Percentiles rank a stretch among this genome's conserved stretches.
phyloP scores from a whole-genome alignment of 2,329 filamentous ascomycete species.

The Aspergillus pseudotamarii region DNA sequence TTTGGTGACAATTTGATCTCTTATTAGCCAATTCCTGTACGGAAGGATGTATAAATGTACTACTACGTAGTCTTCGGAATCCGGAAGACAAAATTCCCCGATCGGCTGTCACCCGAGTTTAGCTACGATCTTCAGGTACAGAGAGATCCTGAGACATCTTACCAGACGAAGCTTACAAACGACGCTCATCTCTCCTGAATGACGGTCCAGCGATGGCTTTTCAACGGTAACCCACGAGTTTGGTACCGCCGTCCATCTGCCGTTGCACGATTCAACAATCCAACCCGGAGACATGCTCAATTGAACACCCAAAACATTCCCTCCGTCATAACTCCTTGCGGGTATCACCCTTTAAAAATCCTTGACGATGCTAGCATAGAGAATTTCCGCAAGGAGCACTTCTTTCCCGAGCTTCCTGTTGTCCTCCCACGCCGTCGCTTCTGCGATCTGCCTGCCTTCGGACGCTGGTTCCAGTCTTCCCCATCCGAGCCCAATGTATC shows the following conservation, averaged over 20 bases:
- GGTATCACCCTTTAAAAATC: slow-evolving; percentile 29
- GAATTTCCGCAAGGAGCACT: slow-evolving; percentile 57
- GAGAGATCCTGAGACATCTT: not conserved
- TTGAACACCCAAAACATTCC: slow-evolving; percentile 3
- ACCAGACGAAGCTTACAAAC: not conserved
- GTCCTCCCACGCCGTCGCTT: slow-evolving; percentile 53
- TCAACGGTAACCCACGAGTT: slow-evolving; percentile 18
- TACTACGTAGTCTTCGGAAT: not conserved
- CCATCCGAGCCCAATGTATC: slow-evolving; percentile 33
- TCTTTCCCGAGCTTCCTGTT: slow-evolving; percentile 56
- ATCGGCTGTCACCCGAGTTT: not conserved
- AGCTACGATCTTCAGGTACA: not conserved
- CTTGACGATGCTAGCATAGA: slow-evolving; percentile 42
- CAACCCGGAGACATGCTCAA: not conserved
- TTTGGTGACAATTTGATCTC: not conserved
- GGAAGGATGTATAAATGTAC: not conserved
- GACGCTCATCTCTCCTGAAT: slow-evolving; percentile 23
- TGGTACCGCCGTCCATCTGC: slow-evolving; percentile 5
- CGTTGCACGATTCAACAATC: not conserved
- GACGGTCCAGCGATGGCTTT: slow-evolving; percentile 30
- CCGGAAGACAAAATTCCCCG: slow-evolving; percentile 14
- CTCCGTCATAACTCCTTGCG: slow-evolving; percentile 5
- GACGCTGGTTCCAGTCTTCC: slow-evolving; percentile 61
- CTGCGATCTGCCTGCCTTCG: slow-evolving; percentile 54
- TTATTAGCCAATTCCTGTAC: not conserved